These are phyloP conservation scores for Linnemannia exigua DNA, from an alignment of 192 early-diverging fungal genomes.

Conservation along the genomic window DNA sequence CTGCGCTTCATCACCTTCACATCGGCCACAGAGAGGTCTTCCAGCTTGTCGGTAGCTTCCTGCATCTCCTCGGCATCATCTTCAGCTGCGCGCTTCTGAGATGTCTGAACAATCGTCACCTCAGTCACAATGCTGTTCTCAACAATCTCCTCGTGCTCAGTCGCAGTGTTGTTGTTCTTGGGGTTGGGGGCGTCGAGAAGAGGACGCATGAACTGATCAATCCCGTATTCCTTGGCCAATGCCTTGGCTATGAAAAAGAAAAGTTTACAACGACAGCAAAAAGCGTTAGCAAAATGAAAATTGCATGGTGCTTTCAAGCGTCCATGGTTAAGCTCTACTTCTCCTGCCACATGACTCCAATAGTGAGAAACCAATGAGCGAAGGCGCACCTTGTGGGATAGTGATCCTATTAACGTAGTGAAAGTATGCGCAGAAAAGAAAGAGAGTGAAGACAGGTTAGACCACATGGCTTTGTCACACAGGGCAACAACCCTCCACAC, in stretches of 20 bases:
- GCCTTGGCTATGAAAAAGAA: slow-evolving; percentile 27
- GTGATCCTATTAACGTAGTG: slow-evolving; percentile 31
- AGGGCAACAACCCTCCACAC: neutral
- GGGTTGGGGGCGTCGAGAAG: slow-evolving; percentile 24
- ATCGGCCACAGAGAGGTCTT: slow-evolving; percentile 33
- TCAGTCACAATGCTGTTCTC: slow-evolving; percentile 25
- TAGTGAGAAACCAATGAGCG: too few species aligned
- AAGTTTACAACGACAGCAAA: neutral
- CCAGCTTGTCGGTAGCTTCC: slow-evolving; percentile 26
- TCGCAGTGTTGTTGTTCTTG: neutral
- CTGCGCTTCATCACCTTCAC: slow-evolving; percentile 43
- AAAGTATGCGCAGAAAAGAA: neutral
- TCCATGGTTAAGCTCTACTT: neutral
- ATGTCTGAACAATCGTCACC: slow-evolving; percentile 24
- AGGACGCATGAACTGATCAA: slow-evolving; percentile 52
- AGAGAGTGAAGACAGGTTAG: neutral
- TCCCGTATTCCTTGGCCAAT: slow-evolving; percentile 46
- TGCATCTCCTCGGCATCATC: neutral
- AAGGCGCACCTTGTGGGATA: slow-evolving; percentile 33
- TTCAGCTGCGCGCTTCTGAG: neutral
- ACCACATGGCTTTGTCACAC: slow-evolving; percentile 31
- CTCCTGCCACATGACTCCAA: neutral
- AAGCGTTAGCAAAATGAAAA: neutral
- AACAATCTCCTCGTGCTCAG: slow-evolving; percentile 17
- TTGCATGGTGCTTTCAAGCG: too few species aligned